Evolutionary conservation across 1,284 basidiomycete species (phyloP).

Genomic region (Pseudozyma thailandica): DNA sequence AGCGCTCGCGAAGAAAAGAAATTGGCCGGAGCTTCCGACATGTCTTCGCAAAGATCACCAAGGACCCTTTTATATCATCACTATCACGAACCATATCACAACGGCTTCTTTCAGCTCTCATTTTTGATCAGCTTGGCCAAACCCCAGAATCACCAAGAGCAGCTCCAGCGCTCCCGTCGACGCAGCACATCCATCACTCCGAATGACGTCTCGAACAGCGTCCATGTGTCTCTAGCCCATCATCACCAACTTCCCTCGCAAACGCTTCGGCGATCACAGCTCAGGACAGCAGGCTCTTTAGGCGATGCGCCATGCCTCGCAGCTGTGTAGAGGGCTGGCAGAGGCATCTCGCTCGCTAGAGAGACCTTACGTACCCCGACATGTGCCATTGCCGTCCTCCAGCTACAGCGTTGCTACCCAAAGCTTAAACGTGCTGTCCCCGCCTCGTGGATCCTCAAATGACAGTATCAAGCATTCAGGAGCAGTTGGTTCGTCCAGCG

Average conservation of each 20-base stretch:
- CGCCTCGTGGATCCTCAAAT: background rate
- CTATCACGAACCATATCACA: background rate
- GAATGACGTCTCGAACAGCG: background rate
- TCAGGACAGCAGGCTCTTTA: slow-evolving; percentile 4
- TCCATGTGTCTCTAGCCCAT: background rate
- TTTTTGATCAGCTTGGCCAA: background rate
- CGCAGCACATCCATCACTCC: background rate
- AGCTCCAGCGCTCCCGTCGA: background rate
- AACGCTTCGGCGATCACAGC: background rate
- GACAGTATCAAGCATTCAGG: background rate
- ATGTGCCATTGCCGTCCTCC: slow-evolving; percentile 39
- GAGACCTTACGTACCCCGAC: slow-evolving; percentile 30
- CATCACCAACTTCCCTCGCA: background rate
- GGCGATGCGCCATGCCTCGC: slow-evolving; percentile 40
- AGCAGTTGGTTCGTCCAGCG: no score
- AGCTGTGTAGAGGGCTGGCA: slow-evolving; percentile 36
- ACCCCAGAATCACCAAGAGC: background rate
- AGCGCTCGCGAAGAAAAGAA: slow-evolving; percentile 12
- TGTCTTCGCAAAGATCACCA: slow-evolving; percentile 16
- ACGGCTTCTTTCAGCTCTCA: background rate
- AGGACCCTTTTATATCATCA: slow-evolving; percentile 17
- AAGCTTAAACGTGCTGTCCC: background rate
- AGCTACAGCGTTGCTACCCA: slow-evolving; percentile 22
- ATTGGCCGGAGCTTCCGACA: slow-evolving; percentile 19
- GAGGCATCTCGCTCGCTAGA: slow-evolving; percentile 31